Percentiles rank a stretch among this genome's conserved stretches.
These are phyloP conservation scores for Microdochium bolleyi DNA, from an alignment of 2,329 filamentous ascomycete species.

Conservation along the genomic window DNA sequence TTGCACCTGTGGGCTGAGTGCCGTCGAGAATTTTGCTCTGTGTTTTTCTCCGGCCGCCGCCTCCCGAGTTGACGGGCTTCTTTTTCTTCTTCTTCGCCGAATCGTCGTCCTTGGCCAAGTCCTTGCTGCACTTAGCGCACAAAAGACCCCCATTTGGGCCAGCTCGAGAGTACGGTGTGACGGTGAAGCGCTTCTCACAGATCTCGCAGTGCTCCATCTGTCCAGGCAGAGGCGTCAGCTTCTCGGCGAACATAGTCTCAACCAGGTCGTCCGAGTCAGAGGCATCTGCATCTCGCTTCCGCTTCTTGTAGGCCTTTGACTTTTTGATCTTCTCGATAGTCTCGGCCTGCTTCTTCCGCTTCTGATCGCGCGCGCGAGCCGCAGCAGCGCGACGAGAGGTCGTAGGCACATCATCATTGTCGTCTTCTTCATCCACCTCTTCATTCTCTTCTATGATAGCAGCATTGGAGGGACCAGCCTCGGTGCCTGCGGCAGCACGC, in stretches of 20 bases:
- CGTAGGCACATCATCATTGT: conserved; percentile 2
- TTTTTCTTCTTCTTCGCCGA: conserved; percentile 45
- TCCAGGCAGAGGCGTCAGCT: conserved; percentile 56
- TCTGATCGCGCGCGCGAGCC: conserved; percentile 17
- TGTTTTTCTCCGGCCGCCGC: conserved; percentile 61
- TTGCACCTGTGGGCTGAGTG: conserved; percentile 54
- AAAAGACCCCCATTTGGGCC: conserved; percentile 81
- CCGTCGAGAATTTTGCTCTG: conserved; percentile 85
- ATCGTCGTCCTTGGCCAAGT: conserved; percentile 60
- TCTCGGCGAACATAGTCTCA: conserved; percentile 37
- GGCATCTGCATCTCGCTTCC: conserved; percentile 29
- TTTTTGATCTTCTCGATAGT: conserved; percentile 56
- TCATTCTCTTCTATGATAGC: neutral
- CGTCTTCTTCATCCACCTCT: conserved; percentile 2
- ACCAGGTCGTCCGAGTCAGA: conserved; percentile 41
- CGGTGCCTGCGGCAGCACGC: conserved; percentile 1
- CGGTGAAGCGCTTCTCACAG: conserved; percentile 83
- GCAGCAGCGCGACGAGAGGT: conserved; percentile 1
- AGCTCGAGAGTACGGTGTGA: conserved; percentile 79
- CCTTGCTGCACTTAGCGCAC: conserved; percentile 73
- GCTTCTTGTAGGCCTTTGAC: conserved; percentile 48
- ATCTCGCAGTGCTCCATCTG: conserved; percentile 84
- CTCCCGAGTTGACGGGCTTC: conserved; percentile 38
- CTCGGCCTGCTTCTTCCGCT: conserved; percentile 45
- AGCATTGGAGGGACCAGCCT: neutral